phyloP scores from a whole-genome alignment of 495 filamentous ascomycete genomes.

The Daldinia bambusicola region DNA sequence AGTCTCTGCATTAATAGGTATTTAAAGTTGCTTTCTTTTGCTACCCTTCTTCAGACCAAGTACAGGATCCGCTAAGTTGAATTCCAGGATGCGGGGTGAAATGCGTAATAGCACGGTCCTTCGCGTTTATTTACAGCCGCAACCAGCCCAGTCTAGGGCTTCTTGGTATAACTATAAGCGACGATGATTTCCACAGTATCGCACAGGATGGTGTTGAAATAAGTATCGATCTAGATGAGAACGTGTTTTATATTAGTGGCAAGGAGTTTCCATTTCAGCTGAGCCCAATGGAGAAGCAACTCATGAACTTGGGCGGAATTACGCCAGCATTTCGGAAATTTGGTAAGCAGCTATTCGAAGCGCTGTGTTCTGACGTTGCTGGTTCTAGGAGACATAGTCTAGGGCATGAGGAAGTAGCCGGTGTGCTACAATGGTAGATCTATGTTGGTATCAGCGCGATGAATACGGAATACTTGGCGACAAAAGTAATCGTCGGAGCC shows the following conservation, averaged over 20 bases:
- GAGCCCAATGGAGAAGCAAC: neutral
- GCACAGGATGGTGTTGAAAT: neutral
- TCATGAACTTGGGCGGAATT: slow-evolving; percentile 2
- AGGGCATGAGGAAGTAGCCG: neutral
- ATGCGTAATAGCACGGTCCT: slow-evolving; percentile 4
- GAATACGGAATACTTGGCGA: neutral
- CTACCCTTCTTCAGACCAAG: neutral
- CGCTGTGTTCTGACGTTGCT: neutral
- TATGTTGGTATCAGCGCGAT: neutral
- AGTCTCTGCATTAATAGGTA: slow-evolving; percentile 3
- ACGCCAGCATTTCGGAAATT: slow-evolving; percentile 1
- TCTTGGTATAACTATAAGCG: neutral
- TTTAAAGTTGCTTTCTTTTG: neutral
- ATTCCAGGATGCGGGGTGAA: slow-evolving; percentile 2
- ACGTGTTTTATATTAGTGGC: neutral
- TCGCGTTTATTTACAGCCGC: slow-evolving; percentile 1
- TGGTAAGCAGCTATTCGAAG: slow-evolving; percentile 4
- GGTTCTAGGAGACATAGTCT: neutral
- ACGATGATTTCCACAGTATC: neutral
- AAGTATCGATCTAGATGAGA: neutral
- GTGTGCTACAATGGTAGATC: neutral
- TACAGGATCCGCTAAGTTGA: neutral
- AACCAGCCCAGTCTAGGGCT: slow-evolving; percentile 1
- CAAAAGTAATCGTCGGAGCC: neutral
- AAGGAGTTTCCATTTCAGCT: neutral